Base-by-base conservation (phyloP, 345 rosid genomes). In the Eucalyptus curtisii region DNA sequence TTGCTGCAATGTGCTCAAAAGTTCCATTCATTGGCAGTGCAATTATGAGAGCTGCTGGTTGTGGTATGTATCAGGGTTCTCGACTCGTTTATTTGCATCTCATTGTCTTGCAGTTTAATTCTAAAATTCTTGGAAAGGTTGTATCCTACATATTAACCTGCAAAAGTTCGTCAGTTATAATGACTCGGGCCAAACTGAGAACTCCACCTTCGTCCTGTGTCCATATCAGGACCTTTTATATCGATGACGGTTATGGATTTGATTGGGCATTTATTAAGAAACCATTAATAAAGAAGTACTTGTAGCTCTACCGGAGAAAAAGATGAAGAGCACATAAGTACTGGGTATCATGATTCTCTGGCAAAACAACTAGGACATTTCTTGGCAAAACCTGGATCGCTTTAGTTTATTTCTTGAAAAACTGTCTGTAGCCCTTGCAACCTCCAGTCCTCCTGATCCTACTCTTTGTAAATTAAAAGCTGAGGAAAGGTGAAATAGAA, bases 1-100 rank as follows among this genome's bases (percentile, higher is more conserved):
- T 97, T 76, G 97, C 98, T 90, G 95, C 98, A 86, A 97, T 97
- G 98, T 97, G 99, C 91, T 95, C 98, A 84, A 96, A 96, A 91
- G 98, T 96, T 87, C 98, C 99, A 89, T 90, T 95, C 49, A 94
- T 97, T 86, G 94, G 98, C 90, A 94, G 93, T 86, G 99, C 99
- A 71, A 95, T 97, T 71, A 94, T 95, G 93, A 95, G 95, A 92
- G 98, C 98, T 53, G 95, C 97, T 14, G 93, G 90, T 85, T 93
- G 93, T 90, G 98, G 99, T 97, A 92, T 66, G 94, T 86, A 33
- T 61, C 45, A 19, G 37, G 14, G 48, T 33, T 80, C 86, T 47
- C 2, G 7, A 47, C 57, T 45, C 1, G 7, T 55, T 57, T 37
- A 31, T 64, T 68, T 64, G 42, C 24, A 76, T 76, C 47, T 76